These are phyloP conservation scores for Lagenidium giganteum DNA, from an alignment of 352 stramenopile species.

Conservation along the genomic window DNA sequence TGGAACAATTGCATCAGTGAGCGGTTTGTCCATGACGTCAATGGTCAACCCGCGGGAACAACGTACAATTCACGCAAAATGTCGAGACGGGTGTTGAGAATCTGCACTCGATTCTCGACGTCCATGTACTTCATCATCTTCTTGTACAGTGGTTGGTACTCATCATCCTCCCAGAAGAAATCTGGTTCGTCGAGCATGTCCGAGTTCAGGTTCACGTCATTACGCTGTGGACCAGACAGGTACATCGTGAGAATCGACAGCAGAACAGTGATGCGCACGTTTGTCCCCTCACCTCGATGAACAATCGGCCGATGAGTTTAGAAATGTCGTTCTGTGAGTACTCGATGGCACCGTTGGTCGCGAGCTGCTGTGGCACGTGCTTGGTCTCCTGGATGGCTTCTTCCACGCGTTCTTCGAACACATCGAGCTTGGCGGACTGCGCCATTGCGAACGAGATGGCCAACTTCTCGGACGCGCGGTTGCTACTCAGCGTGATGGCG, in stretches of 20 bases:
- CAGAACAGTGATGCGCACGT: background rate
- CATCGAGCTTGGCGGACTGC: constrained; percentile 90
- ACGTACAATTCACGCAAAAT: constrained; percentile 90
- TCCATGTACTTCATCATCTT: constrained; percentile 92
- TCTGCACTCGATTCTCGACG: constrained; percentile 88
- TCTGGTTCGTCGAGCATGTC: constrained; percentile 94
- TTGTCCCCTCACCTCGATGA: constrained; percentile 58
- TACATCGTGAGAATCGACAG: background rate
- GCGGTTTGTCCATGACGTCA: no score
- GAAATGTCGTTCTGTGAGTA: constrained; percentile 90
- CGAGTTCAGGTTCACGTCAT: constrained; percentile 92
- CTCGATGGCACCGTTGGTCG: constrained; percentile 83
- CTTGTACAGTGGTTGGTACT: constrained; percentile 91
- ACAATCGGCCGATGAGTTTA: constrained; percentile 88
- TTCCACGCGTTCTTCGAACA: constrained; percentile 90
- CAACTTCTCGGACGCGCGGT: constrained; percentile 85
- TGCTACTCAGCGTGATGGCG: constrained; percentile 79
- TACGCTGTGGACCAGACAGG: constrained; percentile 66
- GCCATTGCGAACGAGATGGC: constrained; percentile 91
- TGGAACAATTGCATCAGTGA: background rate
- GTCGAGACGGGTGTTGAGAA: constrained; percentile 92
- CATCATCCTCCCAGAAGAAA: constrained; percentile 93
- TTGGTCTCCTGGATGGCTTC: constrained; percentile 84
- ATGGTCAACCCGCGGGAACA: background rate
- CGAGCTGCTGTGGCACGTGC: constrained; percentile 87